A percentile compares a stretch with the other conserved stretches of the same genome.
Conservation (phyloP, 441 rosid species). For the Eruca vesicaria region DNA sequence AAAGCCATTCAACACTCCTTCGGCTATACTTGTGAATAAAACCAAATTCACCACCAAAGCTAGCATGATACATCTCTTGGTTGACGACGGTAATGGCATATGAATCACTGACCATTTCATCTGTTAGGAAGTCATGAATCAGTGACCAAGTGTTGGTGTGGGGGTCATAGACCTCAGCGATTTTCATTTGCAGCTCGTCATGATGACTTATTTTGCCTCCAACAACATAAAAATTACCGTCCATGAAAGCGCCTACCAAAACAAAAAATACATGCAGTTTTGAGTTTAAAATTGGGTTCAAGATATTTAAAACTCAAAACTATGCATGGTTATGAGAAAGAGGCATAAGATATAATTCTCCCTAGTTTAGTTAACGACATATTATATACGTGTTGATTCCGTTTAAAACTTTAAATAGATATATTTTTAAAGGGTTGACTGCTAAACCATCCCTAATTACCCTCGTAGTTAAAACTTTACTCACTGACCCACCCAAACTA, state of each 20-base stretch:
- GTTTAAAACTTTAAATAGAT: not conserved
- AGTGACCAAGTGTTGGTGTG: not conserved
- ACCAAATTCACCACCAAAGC: not conserved
- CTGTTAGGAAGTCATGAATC: not conserved
- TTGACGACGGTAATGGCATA: not conserved
- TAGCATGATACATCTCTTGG: not conserved
- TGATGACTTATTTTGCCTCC: not conserved
- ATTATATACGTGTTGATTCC: not conserved
- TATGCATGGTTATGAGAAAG: not conserved
- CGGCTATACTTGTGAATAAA: not conserved
- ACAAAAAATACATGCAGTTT: not conserved
- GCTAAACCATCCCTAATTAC: too few relatives aligned
- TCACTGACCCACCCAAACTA: too few relatives aligned
- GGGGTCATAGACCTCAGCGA: not conserved
- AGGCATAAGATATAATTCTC: not conserved
- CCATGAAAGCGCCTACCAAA: not conserved
- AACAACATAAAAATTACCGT: not conserved
- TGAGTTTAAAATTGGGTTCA: not conserved
- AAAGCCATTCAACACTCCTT: not conserved
- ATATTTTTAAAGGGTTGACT: too few relatives aligned
- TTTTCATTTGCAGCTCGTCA: not conserved
- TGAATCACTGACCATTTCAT: not conserved
- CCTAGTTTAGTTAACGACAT: not conserved
- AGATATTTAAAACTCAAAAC: not conserved
- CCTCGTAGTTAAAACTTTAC: too few relatives aligned